Conservation (phyloP, 164 flowering plant species). For the Tetracentron sinense region DNA sequence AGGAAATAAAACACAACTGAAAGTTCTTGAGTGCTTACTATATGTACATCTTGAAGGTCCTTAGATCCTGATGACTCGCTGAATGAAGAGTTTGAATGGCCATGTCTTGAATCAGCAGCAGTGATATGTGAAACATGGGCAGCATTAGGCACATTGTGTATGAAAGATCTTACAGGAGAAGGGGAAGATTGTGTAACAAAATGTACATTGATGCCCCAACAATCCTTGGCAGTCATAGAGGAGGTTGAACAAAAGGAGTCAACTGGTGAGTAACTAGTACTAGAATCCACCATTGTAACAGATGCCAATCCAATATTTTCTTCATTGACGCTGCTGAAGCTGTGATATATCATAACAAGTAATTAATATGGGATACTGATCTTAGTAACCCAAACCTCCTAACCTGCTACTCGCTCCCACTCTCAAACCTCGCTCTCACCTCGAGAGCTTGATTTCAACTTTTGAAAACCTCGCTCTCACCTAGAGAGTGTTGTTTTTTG, state of each 20-base stretch:
- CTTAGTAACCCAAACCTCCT: too few relatives aligned
- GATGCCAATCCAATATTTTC: slow-evolving; percentile 24
- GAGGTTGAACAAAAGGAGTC: slow-evolving; percentile 15
- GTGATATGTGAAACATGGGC: slow-evolving; percentile 35
- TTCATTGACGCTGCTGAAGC: slow-evolving; percentile 12
- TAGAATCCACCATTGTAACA: slow-evolving; percentile 10
- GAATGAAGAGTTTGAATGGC: slow-evolving; percentile 13
- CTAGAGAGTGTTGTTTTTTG: too few relatives aligned
- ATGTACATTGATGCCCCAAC: slow-evolving; percentile 19
- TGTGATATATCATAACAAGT: not conserved
- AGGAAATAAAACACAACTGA: not conserved
- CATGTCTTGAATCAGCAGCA: slow-evolving; percentile 25
- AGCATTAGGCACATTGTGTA: slow-evolving; percentile 35
- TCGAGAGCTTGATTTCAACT: too few relatives aligned
- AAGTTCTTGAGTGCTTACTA: slow-evolving; percentile 39
- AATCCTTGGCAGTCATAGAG: slow-evolving; percentile 7
- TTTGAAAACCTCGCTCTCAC: too few relatives aligned
- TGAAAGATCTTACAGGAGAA: slow-evolving; percentile 45
- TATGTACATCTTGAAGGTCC: slow-evolving; percentile 50
- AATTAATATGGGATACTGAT: not conserved
- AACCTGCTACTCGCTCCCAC: too few relatives aligned
- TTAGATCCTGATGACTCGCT: slow-evolving; percentile 18
- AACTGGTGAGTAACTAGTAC: slow-evolving; percentile 1
- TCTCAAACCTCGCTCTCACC: too few relatives aligned
- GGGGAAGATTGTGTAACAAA: slow-evolving; percentile 49